Conservation (phyloP, 805 yeast species). For the Ogataea glucozyma region DNA sequence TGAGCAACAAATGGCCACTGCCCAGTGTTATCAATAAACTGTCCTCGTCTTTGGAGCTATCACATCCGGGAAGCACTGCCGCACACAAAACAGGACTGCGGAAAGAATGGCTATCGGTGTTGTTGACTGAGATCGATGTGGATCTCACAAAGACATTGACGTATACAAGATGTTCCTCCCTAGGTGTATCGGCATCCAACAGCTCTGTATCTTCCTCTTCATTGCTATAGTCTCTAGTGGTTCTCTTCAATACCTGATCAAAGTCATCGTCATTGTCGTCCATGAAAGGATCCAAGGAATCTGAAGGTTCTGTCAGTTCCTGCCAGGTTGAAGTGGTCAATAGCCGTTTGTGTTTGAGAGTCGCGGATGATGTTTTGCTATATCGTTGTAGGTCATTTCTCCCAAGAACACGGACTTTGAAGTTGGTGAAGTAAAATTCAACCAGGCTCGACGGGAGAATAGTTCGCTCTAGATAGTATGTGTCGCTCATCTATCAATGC, state of each 20-base stretch:
- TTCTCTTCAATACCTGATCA: slow-evolving; percentile 13
- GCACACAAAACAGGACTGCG: slow-evolving; percentile 27
- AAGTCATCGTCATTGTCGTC: slow-evolving; percentile 26
- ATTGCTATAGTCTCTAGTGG: background rate
- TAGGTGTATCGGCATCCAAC: background rate
- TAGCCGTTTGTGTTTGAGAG: slow-evolving; percentile 15
- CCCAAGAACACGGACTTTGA: slow-evolving; percentile 21
- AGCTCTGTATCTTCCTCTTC: slow-evolving; percentile 6
- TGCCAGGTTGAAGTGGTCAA: slow-evolving; percentile 27
- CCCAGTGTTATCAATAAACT: slow-evolving; percentile 27
- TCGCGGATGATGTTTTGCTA: background rate
- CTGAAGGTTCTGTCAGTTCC: slow-evolving; percentile 27
- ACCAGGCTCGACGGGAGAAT: slow-evolving; percentile 27
- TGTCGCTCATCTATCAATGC: slow-evolving; percentile 6
- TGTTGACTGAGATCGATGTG: slow-evolving; percentile 29
- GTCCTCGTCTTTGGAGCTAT: slow-evolving; percentile 27
- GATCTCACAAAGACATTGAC: slow-evolving; percentile 24
- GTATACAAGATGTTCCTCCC: slow-evolving; percentile 5
- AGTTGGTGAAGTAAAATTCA: slow-evolving; percentile 22
- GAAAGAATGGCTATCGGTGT: slow-evolving; percentile 20
- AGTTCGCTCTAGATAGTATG: slow-evolving; percentile 27
- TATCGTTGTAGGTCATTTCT: slow-evolving; percentile 20
- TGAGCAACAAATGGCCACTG: slow-evolving; percentile 24
- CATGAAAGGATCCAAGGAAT: slow-evolving; percentile 26
- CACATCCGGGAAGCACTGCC: slow-evolving; percentile 26